A percentile compares a stretch with the other conserved stretches of the same genome.
phyloP scores from a whole-genome alignment of 1,284 basidiomycete species.

The Boletus semigastroideus region DNA sequence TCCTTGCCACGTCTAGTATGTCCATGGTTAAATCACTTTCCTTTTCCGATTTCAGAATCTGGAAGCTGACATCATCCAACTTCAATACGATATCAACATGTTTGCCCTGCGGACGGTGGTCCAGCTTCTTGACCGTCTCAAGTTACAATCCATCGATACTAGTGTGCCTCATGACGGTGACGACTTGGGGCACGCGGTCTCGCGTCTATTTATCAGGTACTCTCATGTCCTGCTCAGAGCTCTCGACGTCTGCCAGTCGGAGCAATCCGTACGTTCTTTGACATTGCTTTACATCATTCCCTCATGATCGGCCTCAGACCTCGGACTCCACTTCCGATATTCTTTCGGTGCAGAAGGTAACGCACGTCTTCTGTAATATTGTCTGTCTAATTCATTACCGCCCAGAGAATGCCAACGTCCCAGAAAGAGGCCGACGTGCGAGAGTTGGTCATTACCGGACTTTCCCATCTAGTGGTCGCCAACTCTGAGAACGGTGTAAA shows the following conservation, averaged over 20 bases:
- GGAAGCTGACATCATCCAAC: conserved; percentile 33
- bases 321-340: conserved; percentile 55
- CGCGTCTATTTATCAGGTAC: conserved; percentile 78
- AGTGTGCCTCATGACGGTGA: conserved; percentile 54
- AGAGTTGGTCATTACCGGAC: conserved; percentile 72
- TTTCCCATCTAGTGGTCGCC: conserved; percentile 79
- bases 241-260: conserved; percentile 51
- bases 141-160: conserved; percentile 62
- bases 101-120: conserved; percentile 71
- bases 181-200: conserved; percentile 66
- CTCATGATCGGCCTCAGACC: conserved; percentile 31
- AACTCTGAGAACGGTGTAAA: conserved; percentile 91
- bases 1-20: conserved; percentile 1
- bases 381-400: conserved; percentile 5
- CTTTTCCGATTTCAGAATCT: conserved; percentile 19
- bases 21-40: conserved; percentile 6
- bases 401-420: conserved; percentile 46
- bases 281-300: background rate
- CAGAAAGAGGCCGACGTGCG: conserved; percentile 62
- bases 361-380: conserved; percentile 2
- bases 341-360: conserved; percentile 51
- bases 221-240: conserved; percentile 64
- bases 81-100: conserved; percentile 68
- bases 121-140: conserved; percentile 74
- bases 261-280: conserved; percentile 40